Conservation (phyloP, 23 red algal genomes). For the Gracilaria gracilis region DNA sequence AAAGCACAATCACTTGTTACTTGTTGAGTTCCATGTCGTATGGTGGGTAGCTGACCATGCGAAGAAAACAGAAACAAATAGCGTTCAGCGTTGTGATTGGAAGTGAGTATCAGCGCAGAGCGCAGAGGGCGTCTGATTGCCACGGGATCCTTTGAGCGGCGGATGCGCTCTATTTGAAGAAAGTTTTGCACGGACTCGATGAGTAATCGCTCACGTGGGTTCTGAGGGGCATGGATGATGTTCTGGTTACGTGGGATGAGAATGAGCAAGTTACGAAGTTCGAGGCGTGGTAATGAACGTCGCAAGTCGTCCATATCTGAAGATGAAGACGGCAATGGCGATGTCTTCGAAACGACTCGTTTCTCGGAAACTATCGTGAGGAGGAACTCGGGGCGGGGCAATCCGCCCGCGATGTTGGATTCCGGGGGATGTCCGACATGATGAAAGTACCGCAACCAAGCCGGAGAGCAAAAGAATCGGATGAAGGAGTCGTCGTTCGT, state of each 20-base stretch:
- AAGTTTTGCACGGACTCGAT: constrained; percentile 12
- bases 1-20: neutral
- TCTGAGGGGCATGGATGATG: neutral
- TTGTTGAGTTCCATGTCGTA: constrained; percentile 16
- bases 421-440: neutral
- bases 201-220: neutral
- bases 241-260: neutral
- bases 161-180: constrained; percentile 29
- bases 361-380: constrained; percentile 18
- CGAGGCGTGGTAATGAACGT: constrained; percentile 9
- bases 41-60: neutral
- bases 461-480: neutral
- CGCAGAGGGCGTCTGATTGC: constrained; percentile 28
- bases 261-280: constrained; percentile 29
- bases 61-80: constrained; percentile 22
- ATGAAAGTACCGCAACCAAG: neutral
- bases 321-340: neutral
- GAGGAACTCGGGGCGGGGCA: neutral
- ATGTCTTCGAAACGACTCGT: neutral
- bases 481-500: neutral
- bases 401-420: constrained; percentile 6
- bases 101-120: constrained; percentile 18
- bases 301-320: neutral
- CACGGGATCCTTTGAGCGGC: constrained; percentile 23
- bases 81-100: neutral